Percentiles rank a stretch among this genome's conserved stretches.
Evolutionary conservation across 2,329 filamentous ascomycete species (phyloP).

Genomic region (Ceratocystis eucalypticola): DNA sequence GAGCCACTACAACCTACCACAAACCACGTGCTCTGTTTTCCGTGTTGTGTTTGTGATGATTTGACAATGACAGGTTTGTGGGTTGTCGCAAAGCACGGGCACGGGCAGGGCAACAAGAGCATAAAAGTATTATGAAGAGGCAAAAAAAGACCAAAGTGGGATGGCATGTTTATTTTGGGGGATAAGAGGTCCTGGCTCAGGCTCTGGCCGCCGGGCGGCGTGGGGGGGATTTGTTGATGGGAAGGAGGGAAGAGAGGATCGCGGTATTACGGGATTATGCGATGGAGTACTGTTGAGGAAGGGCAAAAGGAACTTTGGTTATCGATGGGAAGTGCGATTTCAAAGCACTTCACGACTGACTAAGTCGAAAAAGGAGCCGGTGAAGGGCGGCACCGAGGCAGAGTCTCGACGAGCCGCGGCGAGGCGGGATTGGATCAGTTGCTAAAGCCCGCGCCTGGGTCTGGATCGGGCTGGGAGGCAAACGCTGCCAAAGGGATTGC

Average conservation of each 20-base stretch:
- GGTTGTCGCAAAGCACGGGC: not conserved
- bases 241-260: not conserved
- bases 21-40: too few species aligned
- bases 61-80: constrained; percentile 6
- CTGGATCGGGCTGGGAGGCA: too few species aligned
- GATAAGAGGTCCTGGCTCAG: constrained; percentile 31
- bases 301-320: too few species aligned
- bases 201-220: constrained; percentile 41
- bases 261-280: too few species aligned
- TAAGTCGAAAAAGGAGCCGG: not conserved
- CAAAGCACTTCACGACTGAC: not conserved
- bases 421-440: too few species aligned
- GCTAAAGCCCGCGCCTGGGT: too few species aligned
- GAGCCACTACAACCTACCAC: too few species aligned
- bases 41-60: constrained; percentile 19
- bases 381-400: not conserved
- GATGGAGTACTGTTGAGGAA: too few species aligned
- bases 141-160: constrained; percentile 35
- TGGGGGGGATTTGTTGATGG: not conserved
- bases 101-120: not conserved
- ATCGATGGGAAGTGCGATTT: not conserved
- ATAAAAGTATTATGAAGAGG: constrained; percentile 24
- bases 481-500: too few species aligned
- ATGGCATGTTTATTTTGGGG: constrained; percentile 40
- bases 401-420: not conserved